Conservation (phyloP, 345 rosid species). For the Theobroma cacao region DNA sequence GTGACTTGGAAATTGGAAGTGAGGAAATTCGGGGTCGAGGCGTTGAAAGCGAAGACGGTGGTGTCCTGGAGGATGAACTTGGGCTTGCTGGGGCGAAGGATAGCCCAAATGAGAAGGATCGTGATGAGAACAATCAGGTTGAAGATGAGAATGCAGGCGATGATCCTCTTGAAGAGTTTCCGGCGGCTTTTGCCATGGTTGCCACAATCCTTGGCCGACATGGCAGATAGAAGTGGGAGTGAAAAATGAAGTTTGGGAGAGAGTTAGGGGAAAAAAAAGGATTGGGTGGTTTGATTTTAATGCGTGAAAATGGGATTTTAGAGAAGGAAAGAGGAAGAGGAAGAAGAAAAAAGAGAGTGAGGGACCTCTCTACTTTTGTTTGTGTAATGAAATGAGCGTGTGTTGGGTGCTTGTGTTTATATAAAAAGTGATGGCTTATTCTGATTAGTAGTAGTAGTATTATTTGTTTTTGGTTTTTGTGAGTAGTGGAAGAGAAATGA, state of each 20-base stretch:
- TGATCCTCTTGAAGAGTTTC: slow-evolving; percentile 29
- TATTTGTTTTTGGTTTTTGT: too few species aligned
- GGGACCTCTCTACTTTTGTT: background rate
- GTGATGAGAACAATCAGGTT: slow-evolving; percentile 47
- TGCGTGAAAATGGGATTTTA: background rate
- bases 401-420: background rate
- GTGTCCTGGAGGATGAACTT: slow-evolving; percentile 82
- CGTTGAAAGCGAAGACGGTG: slow-evolving; percentile 85
- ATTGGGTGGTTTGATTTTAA: background rate
- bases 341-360: background rate
- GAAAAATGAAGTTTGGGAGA: background rate
- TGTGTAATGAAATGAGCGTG: background rate
- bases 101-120: slow-evolving; percentile 77
- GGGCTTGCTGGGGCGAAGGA: slow-evolving; percentile 86
- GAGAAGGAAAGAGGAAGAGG: background rate
- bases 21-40: slow-evolving; percentile 62
- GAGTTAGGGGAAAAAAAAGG: background rate
- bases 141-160: slow-evolving; percentile 49
- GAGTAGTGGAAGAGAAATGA: background rate
- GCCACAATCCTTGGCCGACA: slow-evolving; percentile 52
- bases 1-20: slow-evolving; percentile 82
- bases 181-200: slow-evolving; percentile 34
- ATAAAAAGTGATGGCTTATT: background rate
- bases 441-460: too few species aligned
- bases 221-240: slow-evolving; percentile 11